A percentile compares a stretch with the other conserved stretches of the same genome.
phyloP scores from a whole-genome alignment of 352 stramenopile species.

The Phytophthora nicotianae region DNA sequence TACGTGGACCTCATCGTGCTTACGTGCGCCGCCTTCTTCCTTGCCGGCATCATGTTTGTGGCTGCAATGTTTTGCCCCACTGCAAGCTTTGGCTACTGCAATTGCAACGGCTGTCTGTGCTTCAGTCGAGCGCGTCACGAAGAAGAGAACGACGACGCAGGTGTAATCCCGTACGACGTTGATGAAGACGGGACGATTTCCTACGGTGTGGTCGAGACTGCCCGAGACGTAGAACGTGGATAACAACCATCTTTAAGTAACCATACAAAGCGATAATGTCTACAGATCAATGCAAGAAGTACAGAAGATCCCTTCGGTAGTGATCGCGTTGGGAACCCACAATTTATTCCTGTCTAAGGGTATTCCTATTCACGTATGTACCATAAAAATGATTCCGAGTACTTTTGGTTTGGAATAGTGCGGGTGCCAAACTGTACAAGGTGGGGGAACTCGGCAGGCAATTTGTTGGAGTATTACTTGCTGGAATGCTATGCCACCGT shows the following conservation, averaged over 20 bases:
- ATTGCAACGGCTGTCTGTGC: constrained; percentile 42
- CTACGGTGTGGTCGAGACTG: constrained; percentile 24
- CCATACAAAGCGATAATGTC: no score
- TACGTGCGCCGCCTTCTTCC: constrained; percentile 42
- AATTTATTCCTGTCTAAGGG: no score
- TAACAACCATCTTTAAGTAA: constrained; percentile 4
- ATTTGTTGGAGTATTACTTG: no score
- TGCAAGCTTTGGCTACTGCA: constrained; percentile 38
- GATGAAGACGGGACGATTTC: constrained; percentile 30
- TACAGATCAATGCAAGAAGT: no score
- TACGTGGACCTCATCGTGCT: constrained; percentile 69
- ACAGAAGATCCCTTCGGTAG: no score
- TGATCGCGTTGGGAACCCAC: no score
- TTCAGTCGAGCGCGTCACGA: constrained; percentile 28
- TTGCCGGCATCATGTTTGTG: constrained; percentile 39
- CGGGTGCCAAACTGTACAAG: no score
- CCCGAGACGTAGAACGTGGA: constrained; percentile 27
- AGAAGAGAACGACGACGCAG: constrained; percentile 16
- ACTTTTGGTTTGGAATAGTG: no score
- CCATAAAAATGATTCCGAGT: no score
- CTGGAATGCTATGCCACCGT: no score
- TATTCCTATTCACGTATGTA: no score
- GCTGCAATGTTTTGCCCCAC: constrained; percentile 39
- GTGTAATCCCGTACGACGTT: constrained; percentile 33
- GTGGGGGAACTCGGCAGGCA: no score